Evolutionary conservation across 2,329 filamentous ascomycete species (phyloP).

Genomic region (Orbilia ellipsospora): DNA sequence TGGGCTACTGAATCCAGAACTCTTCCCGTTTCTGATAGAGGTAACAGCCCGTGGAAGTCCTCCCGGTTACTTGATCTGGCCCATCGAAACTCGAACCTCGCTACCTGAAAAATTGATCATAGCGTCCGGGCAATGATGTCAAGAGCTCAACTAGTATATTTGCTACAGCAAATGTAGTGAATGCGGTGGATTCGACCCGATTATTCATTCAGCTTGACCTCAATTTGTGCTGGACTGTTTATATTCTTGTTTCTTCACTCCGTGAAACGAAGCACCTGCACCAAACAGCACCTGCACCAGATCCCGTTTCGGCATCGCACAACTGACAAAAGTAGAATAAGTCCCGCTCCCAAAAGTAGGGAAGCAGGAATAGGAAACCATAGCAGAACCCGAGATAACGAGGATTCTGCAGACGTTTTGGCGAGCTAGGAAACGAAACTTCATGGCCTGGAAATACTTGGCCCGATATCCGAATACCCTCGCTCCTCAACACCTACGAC

Average conservation of each 20-base stretch:
- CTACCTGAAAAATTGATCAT: conserved; percentile 13
- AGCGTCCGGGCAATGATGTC: conserved; percentile 34
- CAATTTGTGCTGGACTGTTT: neutral
- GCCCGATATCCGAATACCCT: neutral
- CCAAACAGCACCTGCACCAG: conserved; percentile 51
- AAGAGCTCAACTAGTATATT: conserved; percentile 23
- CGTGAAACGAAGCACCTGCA: conserved; percentile 47
- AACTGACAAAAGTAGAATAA: conserved; percentile 31
- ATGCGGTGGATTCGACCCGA: too few species aligned
- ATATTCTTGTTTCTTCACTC: conserved; percentile 36
- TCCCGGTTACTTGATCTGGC: conserved; percentile 3
- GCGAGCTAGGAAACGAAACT: conserved; percentile 39
- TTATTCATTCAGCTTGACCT: too few species aligned
- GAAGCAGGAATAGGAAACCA: neutral
- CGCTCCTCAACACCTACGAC: neutral
- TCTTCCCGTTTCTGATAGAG: conserved; percentile 45
- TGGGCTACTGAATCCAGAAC: conserved; percentile 16
- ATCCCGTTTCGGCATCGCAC: conserved; percentile 50
- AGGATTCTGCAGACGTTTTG: conserved; percentile 15
- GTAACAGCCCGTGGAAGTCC: conserved; percentile 12
- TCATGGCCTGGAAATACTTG: conserved; percentile 7
- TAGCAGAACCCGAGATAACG: conserved; percentile 1
- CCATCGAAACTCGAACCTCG: conserved; percentile 20
- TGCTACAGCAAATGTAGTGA: conserved; percentile 15
- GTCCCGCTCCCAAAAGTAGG: conserved; percentile 1